Conservation (phyloP, 768 basidiomycete genomes). For the Tulasnella sp. region DNA sequence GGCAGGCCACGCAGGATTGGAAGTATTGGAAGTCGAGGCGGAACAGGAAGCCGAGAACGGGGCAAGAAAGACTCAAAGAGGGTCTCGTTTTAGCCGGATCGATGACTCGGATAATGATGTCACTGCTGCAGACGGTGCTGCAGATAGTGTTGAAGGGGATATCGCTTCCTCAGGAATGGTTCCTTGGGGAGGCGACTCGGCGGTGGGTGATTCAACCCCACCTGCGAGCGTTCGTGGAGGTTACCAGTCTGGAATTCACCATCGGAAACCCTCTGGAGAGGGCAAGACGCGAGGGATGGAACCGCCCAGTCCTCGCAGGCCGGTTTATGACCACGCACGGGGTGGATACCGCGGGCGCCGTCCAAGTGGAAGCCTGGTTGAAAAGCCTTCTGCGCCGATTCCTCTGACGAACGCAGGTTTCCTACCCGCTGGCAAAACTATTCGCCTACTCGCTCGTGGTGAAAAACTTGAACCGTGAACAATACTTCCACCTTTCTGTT, state of each 20-base stretch:
- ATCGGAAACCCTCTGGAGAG: conserved; percentile 28
- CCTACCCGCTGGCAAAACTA: conserved; percentile 48
- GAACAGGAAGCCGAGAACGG: not conserved
- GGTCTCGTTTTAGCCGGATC: conserved; percentile 20
- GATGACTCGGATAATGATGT: not conserved
- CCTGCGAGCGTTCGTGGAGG: conserved; percentile 12
- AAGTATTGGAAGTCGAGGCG: conserved; percentile 48
- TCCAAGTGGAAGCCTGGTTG: conserved; percentile 11
- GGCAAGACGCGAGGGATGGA: not conserved
- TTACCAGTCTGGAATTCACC: conserved; percentile 27
- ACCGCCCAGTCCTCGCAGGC: not conserved
- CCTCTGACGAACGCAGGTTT: conserved; percentile 32
- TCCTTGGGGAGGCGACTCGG: conserved; percentile 7
- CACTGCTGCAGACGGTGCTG: conserved; percentile 19
- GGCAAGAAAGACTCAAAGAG: not conserved
- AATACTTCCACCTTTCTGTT: not conserved
- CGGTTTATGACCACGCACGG: not conserved
- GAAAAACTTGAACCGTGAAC: conserved; percentile 64
- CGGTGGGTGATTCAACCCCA: not conserved
- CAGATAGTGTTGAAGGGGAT: conserved; percentile 25
- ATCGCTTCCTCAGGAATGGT: conserved; percentile 23
- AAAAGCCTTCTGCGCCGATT: not conserved
- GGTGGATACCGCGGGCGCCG: conserved; percentile 7
- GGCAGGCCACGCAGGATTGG: conserved; percentile 57
- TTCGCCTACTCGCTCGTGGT: conserved; percentile 72